Evolutionary conservation across 129 eudicot genomes (phyloP).

Genomic region (Chrysanthemum lavandulifolium): DNA sequence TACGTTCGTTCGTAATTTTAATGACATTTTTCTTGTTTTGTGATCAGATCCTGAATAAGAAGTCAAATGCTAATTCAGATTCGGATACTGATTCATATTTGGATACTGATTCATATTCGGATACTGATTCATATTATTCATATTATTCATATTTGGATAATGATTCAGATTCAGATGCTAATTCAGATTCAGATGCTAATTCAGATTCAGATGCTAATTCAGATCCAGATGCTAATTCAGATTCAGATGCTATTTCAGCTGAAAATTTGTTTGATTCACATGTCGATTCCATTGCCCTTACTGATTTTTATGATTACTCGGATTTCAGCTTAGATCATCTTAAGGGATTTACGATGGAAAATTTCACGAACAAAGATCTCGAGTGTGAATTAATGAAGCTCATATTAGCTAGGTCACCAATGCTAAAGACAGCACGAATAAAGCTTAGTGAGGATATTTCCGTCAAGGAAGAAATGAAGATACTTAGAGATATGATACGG

Average conservation of each 20-base stretch:
- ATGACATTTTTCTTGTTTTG: neutral
- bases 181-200: no score
- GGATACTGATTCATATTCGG: no score
- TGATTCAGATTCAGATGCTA: no score
- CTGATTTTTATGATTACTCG: neutral
- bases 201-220: no score
- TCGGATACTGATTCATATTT: no score
- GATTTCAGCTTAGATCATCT: constrained; percentile 16
- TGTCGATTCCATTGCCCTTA: no score
- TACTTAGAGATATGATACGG: constrained; percentile 8
- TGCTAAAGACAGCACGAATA: constrained; percentile 8
- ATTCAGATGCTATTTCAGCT: no score
- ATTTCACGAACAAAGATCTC: neutral
- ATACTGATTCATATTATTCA: no score
- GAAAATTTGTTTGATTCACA: no score
- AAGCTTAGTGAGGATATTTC: neutral
- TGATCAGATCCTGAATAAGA: neutral
- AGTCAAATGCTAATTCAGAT: no score
- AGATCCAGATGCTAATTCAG: no score
- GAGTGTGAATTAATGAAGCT: constrained; percentile 18
- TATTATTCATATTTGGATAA: no score
- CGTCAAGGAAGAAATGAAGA: constrained; percentile 7
- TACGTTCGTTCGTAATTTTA: neutral
- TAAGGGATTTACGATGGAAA: neutral
- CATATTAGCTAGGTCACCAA: constrained; percentile 9